These are phyloP conservation scores for Epichloe elymi DNA, from an alignment of 2,329 filamentous ascomycete species.

Conservation along the genomic window DNA sequence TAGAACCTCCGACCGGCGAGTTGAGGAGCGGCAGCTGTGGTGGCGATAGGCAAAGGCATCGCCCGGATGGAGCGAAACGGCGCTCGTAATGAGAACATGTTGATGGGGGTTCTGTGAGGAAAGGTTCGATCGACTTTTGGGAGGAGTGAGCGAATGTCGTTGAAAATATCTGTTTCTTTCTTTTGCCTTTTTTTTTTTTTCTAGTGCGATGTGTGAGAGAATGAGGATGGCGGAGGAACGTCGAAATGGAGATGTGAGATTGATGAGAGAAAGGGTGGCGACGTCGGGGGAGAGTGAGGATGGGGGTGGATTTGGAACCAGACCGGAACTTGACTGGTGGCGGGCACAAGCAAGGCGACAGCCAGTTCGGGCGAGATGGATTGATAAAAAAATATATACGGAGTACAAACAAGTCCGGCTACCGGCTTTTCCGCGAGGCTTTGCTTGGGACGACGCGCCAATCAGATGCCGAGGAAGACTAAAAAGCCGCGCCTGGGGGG, in stretches of 20 bases:
- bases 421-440: not conserved
- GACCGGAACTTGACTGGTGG: not conserved
- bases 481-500: not conserved
- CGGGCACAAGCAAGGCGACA: not conserved
- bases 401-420: not conserved
- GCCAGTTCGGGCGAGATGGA: not conserved
- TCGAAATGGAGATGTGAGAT: conserved; percentile 1
- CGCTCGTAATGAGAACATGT: conserved; percentile 10
- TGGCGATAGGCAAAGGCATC: conserved; percentile 7
- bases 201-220: not conserved
- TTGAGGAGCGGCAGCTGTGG: conserved; percentile 12
- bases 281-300: not conserved
- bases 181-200: not conserved
- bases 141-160: not conserved
- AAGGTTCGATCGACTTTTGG: not conserved
- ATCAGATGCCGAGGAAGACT: not conserved
- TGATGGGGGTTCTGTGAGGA: not conserved
- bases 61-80: conserved; percentile 8
- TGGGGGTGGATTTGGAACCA: not conserved
- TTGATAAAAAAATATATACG: not conserved
- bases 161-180: not conserved
- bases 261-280: conserved; percentile 2
- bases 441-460: not conserved
- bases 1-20: conserved; percentile 28
- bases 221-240: not conserved